Percentiles rank a stretch among this genome's conserved stretches.
These are phyloP conservation scores for Tubosaeta sp. DNA, from an alignment of 768 basidiomycete genomes.

Conservation along the genomic window DNA sequence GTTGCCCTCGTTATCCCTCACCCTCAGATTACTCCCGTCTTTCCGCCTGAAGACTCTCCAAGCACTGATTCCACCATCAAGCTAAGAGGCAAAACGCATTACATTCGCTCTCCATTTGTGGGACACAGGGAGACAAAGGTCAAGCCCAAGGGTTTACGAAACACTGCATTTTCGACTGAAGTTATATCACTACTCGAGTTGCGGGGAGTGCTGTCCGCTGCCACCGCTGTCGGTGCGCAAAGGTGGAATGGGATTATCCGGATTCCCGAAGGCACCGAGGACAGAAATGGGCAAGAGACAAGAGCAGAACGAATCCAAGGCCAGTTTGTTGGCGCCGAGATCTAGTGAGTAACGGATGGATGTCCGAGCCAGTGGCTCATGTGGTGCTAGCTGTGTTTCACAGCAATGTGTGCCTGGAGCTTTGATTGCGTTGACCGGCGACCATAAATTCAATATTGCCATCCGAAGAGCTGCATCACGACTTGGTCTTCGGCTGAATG, in stretches of 20 bases:
- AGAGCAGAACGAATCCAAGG: slow-evolving; percentile 32
- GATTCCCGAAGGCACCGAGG: slow-evolving; percentile 35
- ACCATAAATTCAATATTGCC: slow-evolving; percentile 42
- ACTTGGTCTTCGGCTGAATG: slow-evolving; percentile 50
- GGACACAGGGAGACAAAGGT: slow-evolving; percentile 7
- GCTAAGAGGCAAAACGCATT: slow-evolving; percentile 4
- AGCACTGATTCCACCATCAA: slow-evolving; percentile 13
- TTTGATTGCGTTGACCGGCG: slow-evolving; percentile 53
- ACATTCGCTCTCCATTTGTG: slow-evolving; percentile 18
- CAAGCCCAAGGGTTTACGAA: slow-evolving; percentile 1
- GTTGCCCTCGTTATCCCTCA: slow-evolving; percentile 17
- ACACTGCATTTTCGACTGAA: slow-evolving; percentile 31
- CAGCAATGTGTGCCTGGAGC: slow-evolving; percentile 42
- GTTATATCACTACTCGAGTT: slow-evolving; percentile 41
- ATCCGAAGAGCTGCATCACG: slow-evolving; percentile 40
- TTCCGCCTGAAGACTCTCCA: slow-evolving; percentile 15
- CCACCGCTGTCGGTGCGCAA: slow-evolving; percentile 26
- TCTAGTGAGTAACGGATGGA: slow-evolving; percentile 21
- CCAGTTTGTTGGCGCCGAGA: slow-evolving; percentile 34
- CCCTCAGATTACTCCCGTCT: slow-evolving; percentile 6
- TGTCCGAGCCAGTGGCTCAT: not conserved
- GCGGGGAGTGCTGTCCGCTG: slow-evolving; percentile 43
- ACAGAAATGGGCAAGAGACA: slow-evolving; percentile 26
- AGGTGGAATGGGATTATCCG: slow-evolving; percentile 54
- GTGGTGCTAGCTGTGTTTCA: slow-evolving; percentile 17